Evolutionary conservation across 139 green algal species (phyloP).

Genomic region (Picochlorum sp.): DNA sequence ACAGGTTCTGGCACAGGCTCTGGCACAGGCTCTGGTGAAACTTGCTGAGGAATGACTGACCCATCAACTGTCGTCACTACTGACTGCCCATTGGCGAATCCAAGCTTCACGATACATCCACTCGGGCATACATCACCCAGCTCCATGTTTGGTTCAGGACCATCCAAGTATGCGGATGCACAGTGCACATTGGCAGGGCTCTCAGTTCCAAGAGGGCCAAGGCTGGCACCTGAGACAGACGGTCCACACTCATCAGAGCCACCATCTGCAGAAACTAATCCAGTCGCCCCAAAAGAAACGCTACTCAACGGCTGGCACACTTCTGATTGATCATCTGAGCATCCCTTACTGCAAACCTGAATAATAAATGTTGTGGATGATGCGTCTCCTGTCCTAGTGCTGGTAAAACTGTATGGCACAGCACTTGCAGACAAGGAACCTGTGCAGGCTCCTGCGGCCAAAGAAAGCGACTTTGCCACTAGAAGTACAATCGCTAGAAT

Average conservation of each 20-base stretch:
- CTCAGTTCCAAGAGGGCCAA: neutral
- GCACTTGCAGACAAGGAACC: neutral
- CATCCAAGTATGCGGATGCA: neutral
- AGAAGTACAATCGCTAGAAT: too few relatives aligned
- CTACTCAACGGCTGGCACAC: neutral
- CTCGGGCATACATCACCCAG: neutral
- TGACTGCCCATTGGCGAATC: neutral
- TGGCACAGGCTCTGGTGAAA: neutral
- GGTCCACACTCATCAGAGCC: neutral
- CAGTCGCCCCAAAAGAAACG: neutral
- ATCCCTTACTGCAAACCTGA: slow-evolving; percentile 1
- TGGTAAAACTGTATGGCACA: neutral
- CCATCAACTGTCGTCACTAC: neutral
- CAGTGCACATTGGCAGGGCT: neutral
- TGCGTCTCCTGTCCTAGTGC: neutral
- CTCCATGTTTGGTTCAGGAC: neutral
- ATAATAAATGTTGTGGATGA: slow-evolving; percentile 3
- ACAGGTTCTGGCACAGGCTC: neutral
- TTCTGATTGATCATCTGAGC: neutral
- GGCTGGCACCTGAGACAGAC: neutral
- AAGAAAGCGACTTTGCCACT: too few relatives aligned
- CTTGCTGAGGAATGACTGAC: neutral
- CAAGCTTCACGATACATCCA: neutral
- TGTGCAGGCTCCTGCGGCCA: neutral
- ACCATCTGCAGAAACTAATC: neutral